Evolutionary conservation across 1,284 basidiomycete species (phyloP), one percentile per base, ranked within the genome.

Genomic region (Tilletia indica): DNA sequence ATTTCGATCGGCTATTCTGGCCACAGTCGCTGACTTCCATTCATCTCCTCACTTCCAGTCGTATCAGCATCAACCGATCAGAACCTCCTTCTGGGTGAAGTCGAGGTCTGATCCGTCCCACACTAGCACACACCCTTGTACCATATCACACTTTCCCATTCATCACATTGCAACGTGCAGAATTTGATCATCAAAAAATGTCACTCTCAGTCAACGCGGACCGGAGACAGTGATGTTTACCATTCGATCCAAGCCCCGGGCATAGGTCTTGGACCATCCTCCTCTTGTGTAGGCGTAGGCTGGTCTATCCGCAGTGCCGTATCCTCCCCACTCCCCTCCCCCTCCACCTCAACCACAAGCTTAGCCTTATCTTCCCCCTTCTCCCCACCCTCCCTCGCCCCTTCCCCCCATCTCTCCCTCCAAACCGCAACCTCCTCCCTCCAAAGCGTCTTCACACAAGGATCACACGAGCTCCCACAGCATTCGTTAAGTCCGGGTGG

Each of bases 1-100:
- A 45, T 14, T 34, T 58, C 66, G 25, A 31, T 56, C 34, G 68
- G 8, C 61, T 58, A 25, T 3, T 73, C 21, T 48, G 66, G 48
- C 67, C 63, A 49, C 67, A 48, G 47, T 68, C 51, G 21, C 56
- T 63, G 58, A 58, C 64, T 16, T 49, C 34, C 71, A 61, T 58
- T 16, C 39, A 16, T 42, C 14, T 42, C 51, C 19, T 69, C 70
- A 38, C 63, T 36, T 48, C 6, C 73, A 78, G 76, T 83, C 9
- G 76, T 82, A 11, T 78, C 79, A 8, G 68, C 73, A 21, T 82
- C 80, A 19, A 80, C 80, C 5, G 82, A 83, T 67, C 73, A 73
- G 73, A 82, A 79, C 9, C 34, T 83, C 64, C 58, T 83, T 2
- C 68, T 83, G 38, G 81, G 81, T 21, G 82, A 82, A 69, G 74